Percentiles rank a stretch among this genome's conserved stretches.
These are phyloP conservation scores for Epichloe aotearoae DNA, from an alignment of 2,329 filamentous ascomycete genomes.

Conservation along the genomic window DNA sequence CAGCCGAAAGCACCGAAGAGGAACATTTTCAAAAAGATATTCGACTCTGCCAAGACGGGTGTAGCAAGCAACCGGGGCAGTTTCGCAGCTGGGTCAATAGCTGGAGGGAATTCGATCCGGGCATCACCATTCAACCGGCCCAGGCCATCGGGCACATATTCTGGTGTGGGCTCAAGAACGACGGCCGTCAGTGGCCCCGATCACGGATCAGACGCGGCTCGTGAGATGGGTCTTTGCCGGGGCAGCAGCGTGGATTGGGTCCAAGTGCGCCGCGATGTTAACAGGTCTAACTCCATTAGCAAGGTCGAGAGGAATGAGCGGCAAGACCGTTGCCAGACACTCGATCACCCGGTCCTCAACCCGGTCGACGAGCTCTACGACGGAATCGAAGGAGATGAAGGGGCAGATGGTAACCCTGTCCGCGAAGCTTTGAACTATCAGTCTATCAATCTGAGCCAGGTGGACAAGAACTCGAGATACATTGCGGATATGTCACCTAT, in stretches of 20 bases:
- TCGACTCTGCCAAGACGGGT: conserved; percentile 86
- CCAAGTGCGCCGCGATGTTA: conserved; percentile 91
- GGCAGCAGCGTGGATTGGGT: conserved; percentile 69
- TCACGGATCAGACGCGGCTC: conserved; percentile 37
- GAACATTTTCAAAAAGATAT: conserved; percentile 90
- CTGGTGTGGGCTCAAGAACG: conserved; percentile 32
- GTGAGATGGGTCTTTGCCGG: conserved; percentile 56
- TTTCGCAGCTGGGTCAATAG: conserved; percentile 45
- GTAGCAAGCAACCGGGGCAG: conserved; percentile 81
- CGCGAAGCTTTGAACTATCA: conserved; percentile 70
- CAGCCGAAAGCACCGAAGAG: conserved; percentile 67
- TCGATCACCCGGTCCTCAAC: conserved; percentile 78
- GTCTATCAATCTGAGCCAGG: conserved; percentile 65
- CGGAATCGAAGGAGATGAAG: conserved; percentile 79
- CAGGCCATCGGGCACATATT: conserved; percentile 19
- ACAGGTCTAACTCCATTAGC: conserved; percentile 86
- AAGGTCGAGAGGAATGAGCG: conserved; percentile 76
- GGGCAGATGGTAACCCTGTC: conserved; percentile 72
- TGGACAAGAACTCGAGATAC: conserved; percentile 93
- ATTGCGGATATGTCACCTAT: conserved; percentile 70
- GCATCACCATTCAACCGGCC: conserved; percentile 30
- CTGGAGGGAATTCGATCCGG: conserved; percentile 30
- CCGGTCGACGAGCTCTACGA: conserved; percentile 83
- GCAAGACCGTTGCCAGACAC: conserved; percentile 83
- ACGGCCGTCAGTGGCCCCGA: conserved; percentile 22